These are phyloP conservation scores for Fusarium decemcellulare DNA, from an alignment of 2,329 filamentous ascomycete species.

Conservation along the genomic window DNA sequence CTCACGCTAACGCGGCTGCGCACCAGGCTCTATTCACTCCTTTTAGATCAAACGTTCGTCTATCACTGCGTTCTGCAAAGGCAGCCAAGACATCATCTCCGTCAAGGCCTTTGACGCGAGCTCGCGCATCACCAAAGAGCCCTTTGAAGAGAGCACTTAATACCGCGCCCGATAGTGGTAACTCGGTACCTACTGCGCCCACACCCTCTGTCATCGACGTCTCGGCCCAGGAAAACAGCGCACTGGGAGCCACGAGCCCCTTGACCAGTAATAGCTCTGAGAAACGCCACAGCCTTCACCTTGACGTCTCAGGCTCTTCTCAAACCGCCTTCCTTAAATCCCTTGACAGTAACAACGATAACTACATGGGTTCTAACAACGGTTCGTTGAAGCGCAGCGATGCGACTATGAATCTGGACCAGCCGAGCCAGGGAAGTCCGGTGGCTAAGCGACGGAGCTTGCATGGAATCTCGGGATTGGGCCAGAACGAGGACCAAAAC, in stretches of 20 bases:
- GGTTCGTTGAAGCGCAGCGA: slow-evolving; percentile 95
- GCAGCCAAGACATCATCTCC: slow-evolving; percentile 69
- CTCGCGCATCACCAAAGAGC: slow-evolving; percentile 82
- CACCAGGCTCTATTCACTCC: slow-evolving; percentile 71
- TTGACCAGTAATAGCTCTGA: slow-evolving; percentile 52
- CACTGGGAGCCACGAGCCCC: slow-evolving; percentile 53
- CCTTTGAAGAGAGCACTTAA: slow-evolving; percentile 84
- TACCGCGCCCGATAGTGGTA: slow-evolving; percentile 79
- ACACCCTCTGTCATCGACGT: slow-evolving; percentile 53
- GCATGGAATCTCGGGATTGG: slow-evolving; percentile 78
- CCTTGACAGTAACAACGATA: slow-evolving; percentile 59
- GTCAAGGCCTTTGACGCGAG: slow-evolving; percentile 70
- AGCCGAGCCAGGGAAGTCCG: slow-evolving; percentile 83
- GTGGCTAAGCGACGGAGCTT: slow-evolving; percentile 92
- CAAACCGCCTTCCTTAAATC: slow-evolving; percentile 66
- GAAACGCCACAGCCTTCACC: slow-evolving; percentile 70
- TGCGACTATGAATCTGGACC: slow-evolving; percentile 89
- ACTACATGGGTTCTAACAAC: slow-evolving; percentile 58
- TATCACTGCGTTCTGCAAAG: slow-evolving; percentile 75
- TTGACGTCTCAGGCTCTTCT: slow-evolving; percentile 69
- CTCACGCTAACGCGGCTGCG: slow-evolving; percentile 50
- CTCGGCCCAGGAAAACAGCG: slow-evolving; percentile 61
- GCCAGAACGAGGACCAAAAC: slow-evolving; percentile 72
- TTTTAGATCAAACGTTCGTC: slow-evolving; percentile 75
- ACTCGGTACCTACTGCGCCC: slow-evolving; percentile 67